Evolutionary conservation across 768 basidiomycete genomes (phyloP).

Genomic region (Suillus hirtellus): DNA sequence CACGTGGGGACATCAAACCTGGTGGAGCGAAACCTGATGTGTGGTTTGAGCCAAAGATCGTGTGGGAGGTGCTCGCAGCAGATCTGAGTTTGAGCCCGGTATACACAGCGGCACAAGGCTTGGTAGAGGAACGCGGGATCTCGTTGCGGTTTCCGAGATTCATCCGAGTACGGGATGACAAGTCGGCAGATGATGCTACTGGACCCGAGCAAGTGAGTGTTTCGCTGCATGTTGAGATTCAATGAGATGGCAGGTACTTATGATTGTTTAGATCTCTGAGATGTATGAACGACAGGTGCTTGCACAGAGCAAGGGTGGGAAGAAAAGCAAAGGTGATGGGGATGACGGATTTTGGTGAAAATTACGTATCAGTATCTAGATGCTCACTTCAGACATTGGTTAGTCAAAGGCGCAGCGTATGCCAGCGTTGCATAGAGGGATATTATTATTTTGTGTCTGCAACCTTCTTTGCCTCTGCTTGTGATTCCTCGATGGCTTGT

Average conservation of each 20-base stretch:
- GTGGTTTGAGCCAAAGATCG: slow-evolving; percentile 96
- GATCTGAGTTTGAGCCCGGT: slow-evolving; percentile 96
- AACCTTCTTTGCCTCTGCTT: slow-evolving; percentile 42
- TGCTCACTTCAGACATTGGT: slow-evolving; percentile 19
- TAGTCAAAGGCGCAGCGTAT: not conserved
- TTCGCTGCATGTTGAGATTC: not conserved
- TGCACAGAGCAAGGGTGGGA: slow-evolving; percentile 70
- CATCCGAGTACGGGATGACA: slow-evolving; percentile 90
- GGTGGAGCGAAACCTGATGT: slow-evolving; percentile 96
- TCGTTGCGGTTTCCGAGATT: slow-evolving; percentile 97
- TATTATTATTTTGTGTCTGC: slow-evolving; percentile 25
- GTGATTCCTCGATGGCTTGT: slow-evolving; percentile 49
- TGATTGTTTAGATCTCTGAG: slow-evolving; percentile 69
- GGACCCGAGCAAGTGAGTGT: slow-evolving; percentile 81
- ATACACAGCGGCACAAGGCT: slow-evolving; percentile 91
- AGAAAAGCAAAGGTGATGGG: slow-evolving; percentile 59
- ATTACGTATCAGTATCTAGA: slow-evolving; percentile 9
- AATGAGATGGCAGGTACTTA: not conserved
- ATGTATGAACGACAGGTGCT: slow-evolving; percentile 91
- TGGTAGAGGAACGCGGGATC: slow-evolving; percentile 89
- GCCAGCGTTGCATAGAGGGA: not conserved
- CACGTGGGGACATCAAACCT: slow-evolving; percentile 80
- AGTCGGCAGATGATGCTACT: slow-evolving; percentile 89
- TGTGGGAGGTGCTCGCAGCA: slow-evolving; percentile 98
- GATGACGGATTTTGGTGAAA: slow-evolving; percentile 81